Conservation (phyloP, 768 basidiomycete species). For the Crassisporium funariophilum region DNA sequence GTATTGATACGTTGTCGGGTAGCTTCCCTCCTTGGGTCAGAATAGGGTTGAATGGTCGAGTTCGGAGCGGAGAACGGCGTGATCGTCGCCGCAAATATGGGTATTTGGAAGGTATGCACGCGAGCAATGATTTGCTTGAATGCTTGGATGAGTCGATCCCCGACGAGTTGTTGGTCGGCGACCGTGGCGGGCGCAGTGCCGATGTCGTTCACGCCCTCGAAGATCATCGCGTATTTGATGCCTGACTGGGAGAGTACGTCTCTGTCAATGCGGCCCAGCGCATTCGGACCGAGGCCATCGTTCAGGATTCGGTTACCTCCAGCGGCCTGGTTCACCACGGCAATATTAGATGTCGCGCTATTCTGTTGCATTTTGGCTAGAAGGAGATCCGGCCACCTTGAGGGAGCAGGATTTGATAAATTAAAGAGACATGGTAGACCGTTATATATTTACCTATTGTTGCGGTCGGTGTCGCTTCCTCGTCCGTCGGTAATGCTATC, state of each 20-base stretch:
- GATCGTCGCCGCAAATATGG: conserved; percentile 52
- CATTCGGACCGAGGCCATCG: conserved; percentile 51
- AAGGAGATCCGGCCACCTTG: conserved; percentile 51
- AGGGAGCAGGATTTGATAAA: not conserved
- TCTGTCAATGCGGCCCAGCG: conserved; percentile 49
- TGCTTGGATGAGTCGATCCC: conserved; percentile 43
- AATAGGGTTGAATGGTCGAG: conserved; percentile 39
- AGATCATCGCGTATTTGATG: conserved; percentile 50
- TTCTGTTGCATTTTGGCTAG: conserved; percentile 42
- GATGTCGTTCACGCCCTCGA: conserved; percentile 59
- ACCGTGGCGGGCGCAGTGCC: conserved; percentile 39
- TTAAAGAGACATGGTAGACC: not conserved
- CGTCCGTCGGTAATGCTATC: conserved; percentile 59
- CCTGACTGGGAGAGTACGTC: conserved; percentile 51
- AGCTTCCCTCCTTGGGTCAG: conserved; percentile 38
- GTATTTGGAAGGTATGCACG: conserved; percentile 42
- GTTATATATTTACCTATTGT: conserved; percentile 42
- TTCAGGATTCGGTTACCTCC: conserved; percentile 55
- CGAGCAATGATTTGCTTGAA: conserved; percentile 47
- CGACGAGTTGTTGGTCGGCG: conserved; percentile 37
- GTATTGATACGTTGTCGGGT: conserved; percentile 45
- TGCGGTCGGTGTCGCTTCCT: conserved; percentile 43
- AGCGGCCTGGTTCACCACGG: conserved; percentile 52
- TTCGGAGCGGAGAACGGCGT: conserved; percentile 44
- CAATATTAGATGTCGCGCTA: conserved; percentile 33